Evolutionary conservation across 441 rosid species (phyloP), one percentile per base, ranked within the genome.

Genomic region (Pelargonium myrrhifolium): DNA sequence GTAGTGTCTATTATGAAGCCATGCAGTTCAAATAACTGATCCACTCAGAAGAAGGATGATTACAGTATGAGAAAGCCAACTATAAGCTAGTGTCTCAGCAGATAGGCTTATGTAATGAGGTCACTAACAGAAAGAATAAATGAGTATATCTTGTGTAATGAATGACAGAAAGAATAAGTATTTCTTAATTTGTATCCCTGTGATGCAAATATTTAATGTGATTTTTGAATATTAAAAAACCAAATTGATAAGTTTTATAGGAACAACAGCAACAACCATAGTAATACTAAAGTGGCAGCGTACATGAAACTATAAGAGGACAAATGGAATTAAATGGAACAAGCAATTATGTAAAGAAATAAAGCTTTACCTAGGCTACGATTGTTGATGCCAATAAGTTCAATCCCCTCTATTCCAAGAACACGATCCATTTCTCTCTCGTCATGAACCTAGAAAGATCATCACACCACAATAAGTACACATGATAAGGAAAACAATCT

Each of bases 391-490:
- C 97, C 98, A 72, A 92, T 80, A 2, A 94, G 89, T 75, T 92
- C 85, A 66, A 94, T 71, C 22, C 98, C 98, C 68, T 94, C 90
- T 77, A 92, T 87, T 72, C 86, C 96, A 78, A 94, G 93, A 61
- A 82, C 96, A 70, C 99, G 96, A 53, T 92, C 94, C 94, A 94
- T 92, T 85, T 94, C 98, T 64, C 81, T 86, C 83, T 88, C 99
- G 79, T 94, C 85, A 4, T 94, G 99, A 61, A 92, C 99, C 99
- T 94, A 70, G 58, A 53, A 69, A 45, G 69, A 64, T 45, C 59
- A 17, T 55, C 70, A 43, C 3, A 11, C 59, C 10, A 53, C 59
- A 8, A 17, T 51, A 51, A 17, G 59, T 53, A 18, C 22, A 53
- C 9, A 53, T 18, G 26, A 53, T 18, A 53, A 24, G 6, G 59